These are phyloP conservation scores for Pharnaceum exiguum DNA, from an alignment of 148 eudicot species.

Conservation along the genomic window DNA sequence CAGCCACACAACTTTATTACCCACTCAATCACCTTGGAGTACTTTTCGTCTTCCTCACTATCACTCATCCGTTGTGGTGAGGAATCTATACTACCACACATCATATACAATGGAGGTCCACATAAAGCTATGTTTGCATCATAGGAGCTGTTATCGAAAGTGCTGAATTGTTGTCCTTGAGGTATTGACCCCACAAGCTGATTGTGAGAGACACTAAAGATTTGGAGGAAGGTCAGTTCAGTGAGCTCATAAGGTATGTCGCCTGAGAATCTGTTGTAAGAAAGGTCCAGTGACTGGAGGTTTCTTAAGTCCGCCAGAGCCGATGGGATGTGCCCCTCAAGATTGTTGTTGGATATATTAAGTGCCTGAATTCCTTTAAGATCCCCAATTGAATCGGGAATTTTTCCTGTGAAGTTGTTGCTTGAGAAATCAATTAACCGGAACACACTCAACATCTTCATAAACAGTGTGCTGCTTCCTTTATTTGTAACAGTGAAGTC, in stretches of 20 bases:
- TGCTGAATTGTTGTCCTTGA: conserved; percentile 18
- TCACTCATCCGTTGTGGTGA: no score
- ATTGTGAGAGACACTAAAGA: conserved; percentile 30
- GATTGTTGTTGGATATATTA: conserved; percentile 32
- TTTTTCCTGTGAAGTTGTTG: conserved; percentile 32
- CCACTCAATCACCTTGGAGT: no score
- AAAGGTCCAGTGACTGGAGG: conserved; percentile 32
- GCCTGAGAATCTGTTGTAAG: conserved; percentile 30
- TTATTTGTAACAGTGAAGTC: conserved; percentile 13
- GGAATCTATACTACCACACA: no score
- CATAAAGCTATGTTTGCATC: conserved; percentile 21
- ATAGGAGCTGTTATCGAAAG: conserved; percentile 23
- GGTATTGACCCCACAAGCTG: conserved; percentile 27
- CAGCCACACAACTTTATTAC: no score
- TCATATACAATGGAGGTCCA: conserved; percentile 17
- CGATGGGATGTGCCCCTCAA: conserved; percentile 22
- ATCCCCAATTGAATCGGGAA: conserved; percentile 20
- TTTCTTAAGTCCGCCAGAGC: conserved; percentile 19
- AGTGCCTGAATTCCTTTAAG: conserved; percentile 25
- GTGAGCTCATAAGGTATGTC: conserved; percentile 21
- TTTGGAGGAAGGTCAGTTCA: conserved; percentile 14
- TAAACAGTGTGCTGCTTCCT: conserved; percentile 1
- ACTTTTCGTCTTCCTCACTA: no score
- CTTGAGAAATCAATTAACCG: conserved; percentile 35
- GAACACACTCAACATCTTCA: conserved; percentile 6